Evolutionary conservation across 495 filamentous ascomycete species (phyloP), one percentile per base, ranked within the genome.

Genomic region (Neurospora sp.): DNA sequence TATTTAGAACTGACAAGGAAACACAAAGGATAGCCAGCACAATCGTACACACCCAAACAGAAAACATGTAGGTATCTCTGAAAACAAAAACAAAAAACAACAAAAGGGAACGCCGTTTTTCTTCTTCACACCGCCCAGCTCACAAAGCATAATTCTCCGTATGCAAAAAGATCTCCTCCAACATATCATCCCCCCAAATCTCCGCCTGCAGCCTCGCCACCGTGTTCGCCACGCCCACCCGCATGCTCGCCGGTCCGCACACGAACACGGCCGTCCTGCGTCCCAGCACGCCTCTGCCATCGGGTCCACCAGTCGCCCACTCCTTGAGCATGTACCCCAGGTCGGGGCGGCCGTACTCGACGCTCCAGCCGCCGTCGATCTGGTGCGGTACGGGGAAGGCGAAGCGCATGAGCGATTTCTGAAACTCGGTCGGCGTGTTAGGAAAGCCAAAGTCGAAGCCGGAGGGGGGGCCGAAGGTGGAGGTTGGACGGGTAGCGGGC

Each of bases 131-230:
- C 14, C 38, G 23, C 49, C 8, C 20, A n/a, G 5, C 8, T 80
- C 42, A 96, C 71, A 95, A 84, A 46, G 93, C 93, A 83, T 96
- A 97, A 80, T 97, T 97, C 86, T 98, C 95, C 12, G 94, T 91
- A 86, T 98, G 95, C 81, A 98, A 81, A 80, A 94, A 97, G 73
- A 98, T 91, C 88, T 98, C 95, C 79, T 97, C 95, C 62, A 90
- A 88, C 71, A 87, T 87, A 20, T 90, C 87, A 76, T 92, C 91
- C 3, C 86, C 87, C 91, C 93, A 92, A 41, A 98, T 94, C 81
- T 91, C 88, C 42, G 86, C 86, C 86, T 98, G 95, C 78, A 97
- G 82, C 72, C 89, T 84, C 0, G 95, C 95, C 31, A 97, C 93
- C 0, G 92, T 90, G 75, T 88, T 92, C 12, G 92, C 90, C 40